Conservation (phyloP, 192 early-diverging fungal genomes). For the Chytriomyces hyalinus region DNA sequence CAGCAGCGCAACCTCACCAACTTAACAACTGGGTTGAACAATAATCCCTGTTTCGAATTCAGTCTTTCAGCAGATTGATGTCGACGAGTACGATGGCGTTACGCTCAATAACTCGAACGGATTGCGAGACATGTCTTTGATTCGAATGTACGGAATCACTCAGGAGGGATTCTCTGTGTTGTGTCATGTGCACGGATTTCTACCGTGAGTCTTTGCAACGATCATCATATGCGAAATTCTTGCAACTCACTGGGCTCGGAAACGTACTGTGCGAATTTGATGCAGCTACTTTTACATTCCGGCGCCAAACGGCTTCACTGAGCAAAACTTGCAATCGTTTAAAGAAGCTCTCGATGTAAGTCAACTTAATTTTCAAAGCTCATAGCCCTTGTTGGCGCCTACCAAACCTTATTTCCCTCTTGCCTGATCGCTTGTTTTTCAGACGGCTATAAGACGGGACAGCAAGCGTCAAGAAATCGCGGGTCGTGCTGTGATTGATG, state of each 20-base stretch:
- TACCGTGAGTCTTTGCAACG: slow-evolving; percentile 48
- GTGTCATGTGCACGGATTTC: slow-evolving; percentile 89
- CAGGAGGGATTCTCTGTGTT: slow-evolving; percentile 86
- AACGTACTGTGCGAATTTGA: no score
- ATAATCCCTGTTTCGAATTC: slow-evolving; percentile 1
- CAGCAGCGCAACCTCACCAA: background rate
- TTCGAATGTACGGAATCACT: slow-evolving; percentile 88
- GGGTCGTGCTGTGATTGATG: slow-evolving; percentile 53
- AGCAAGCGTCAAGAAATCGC: slow-evolving; percentile 21
- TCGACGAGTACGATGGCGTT: slow-evolving; percentile 78
- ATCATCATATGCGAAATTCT: background rate
- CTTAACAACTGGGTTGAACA: background rate
- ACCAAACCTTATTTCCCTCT: background rate
- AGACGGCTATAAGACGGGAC: slow-evolving; percentile 25
- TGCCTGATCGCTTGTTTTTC: background rate
- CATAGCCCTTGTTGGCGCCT: background rate
- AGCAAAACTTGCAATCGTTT: slow-evolving; percentile 62
- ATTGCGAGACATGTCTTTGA: slow-evolving; percentile 55
- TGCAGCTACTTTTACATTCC: slow-evolving; percentile 86
- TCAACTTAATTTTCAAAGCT: background rate
- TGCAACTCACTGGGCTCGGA: background rate
- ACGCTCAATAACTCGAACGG: slow-evolving; percentile 22
- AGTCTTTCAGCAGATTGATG: slow-evolving; percentile 97
- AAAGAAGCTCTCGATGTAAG: slow-evolving; percentile 60
- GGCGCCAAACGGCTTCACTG: slow-evolving; percentile 78